phyloP scores from a whole-genome alignment of 1,284 basidiomycete genomes.

The Athelia sp. region DNA sequence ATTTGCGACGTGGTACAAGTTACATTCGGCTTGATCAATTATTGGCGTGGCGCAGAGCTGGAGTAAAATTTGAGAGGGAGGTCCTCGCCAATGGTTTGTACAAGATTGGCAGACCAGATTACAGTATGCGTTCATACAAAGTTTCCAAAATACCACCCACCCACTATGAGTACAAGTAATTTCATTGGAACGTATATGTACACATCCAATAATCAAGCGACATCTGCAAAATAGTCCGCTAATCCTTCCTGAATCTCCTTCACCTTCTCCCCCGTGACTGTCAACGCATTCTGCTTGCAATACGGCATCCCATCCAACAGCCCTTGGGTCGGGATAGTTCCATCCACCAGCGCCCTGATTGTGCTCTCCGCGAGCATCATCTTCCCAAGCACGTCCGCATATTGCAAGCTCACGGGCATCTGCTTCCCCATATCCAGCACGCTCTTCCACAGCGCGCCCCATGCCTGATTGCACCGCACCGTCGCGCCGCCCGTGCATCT shows the following conservation, averaged over 20 bases:
- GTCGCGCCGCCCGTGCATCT: slow-evolving; percentile 25
- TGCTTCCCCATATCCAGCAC: not conserved
- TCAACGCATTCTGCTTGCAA: slow-evolving; percentile 27
- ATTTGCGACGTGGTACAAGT: too few relatives aligned
- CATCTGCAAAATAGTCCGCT: slow-evolving; percentile 32
- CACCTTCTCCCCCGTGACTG: slow-evolving; percentile 27
- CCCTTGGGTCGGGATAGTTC: slow-evolving; percentile 23
- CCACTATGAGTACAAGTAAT: too few relatives aligned
- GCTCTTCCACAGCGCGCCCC: slow-evolving; percentile 29
- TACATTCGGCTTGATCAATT: too few relatives aligned
- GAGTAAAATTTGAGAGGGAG: too few relatives aligned
- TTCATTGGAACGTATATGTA: too few relatives aligned
- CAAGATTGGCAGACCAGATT: too few relatives aligned
- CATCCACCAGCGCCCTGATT: slow-evolving; percentile 29
- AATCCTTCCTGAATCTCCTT: slow-evolving; percentile 32
- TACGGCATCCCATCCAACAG: slow-evolving; percentile 26
- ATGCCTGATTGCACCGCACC: slow-evolving; percentile 27
- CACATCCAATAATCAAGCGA: slow-evolving; percentile 7
- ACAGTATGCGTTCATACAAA: too few relatives aligned
- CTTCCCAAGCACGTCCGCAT: slow-evolving; percentile 29
- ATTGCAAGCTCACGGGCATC: slow-evolving; percentile 9
- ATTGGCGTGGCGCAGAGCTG: too few relatives aligned
- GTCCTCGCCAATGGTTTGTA: too few relatives aligned
- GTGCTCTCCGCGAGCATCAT: slow-evolving; percentile 32
- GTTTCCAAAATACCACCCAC: too few relatives aligned